Percentiles rank a stretch among this genome's conserved stretches.
Evolutionary conservation across 495 filamentous ascomycete species (phyloP).

Genomic region (Cercophora samala): DNA sequence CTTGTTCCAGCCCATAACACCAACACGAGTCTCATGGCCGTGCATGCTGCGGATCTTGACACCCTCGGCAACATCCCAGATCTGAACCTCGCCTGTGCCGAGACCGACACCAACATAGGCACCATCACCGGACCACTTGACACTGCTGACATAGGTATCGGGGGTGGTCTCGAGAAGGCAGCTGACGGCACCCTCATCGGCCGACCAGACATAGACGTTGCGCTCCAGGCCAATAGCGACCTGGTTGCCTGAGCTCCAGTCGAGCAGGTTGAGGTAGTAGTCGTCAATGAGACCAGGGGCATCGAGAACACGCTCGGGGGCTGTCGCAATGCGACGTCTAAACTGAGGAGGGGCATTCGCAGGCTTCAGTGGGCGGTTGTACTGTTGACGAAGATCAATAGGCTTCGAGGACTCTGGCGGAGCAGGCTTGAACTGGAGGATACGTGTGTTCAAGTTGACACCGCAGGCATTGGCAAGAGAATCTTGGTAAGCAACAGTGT

Average conservation of each 20-base stretch:
- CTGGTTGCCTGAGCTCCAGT: constrained; percentile 97
- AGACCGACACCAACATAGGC: constrained; percentile 95
- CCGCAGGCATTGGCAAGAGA: constrained; percentile 89
- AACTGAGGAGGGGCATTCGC: constrained; percentile 75
- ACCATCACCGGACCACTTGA: constrained; percentile 97
- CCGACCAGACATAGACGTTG: constrained; percentile 98
- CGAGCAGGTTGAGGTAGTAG: constrained; percentile 97
- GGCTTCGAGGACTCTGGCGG: constrained; percentile 96
- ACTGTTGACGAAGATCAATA: constrained; percentile 93
- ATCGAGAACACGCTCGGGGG: constrained; percentile 95
- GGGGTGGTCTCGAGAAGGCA: constrained; percentile 78
- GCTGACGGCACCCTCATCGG: constrained; percentile 82
- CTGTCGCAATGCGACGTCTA: constrained; percentile 84
- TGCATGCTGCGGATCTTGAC: constrained; percentile 97
- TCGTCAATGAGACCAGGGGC: constrained; percentile 94
- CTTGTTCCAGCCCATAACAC: constrained; percentile 98
- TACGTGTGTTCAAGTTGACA: constrained; percentile 87
- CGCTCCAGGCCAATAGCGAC: constrained; percentile 97
- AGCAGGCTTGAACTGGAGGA: constrained; percentile 97
- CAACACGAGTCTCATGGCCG: constrained; percentile 93
- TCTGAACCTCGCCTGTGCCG: constrained; percentile 93
- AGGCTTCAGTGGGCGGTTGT: constrained; percentile 90
- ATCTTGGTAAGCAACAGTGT: constrained; percentile 86
- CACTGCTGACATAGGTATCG: constrained; percentile 95
- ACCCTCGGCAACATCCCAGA: constrained; percentile 97